These are phyloP conservation scores for Jackrogersella minutella DNA, from an alignment of 495 filamentous ascomycete genomes.

Conservation along the genomic window DNA sequence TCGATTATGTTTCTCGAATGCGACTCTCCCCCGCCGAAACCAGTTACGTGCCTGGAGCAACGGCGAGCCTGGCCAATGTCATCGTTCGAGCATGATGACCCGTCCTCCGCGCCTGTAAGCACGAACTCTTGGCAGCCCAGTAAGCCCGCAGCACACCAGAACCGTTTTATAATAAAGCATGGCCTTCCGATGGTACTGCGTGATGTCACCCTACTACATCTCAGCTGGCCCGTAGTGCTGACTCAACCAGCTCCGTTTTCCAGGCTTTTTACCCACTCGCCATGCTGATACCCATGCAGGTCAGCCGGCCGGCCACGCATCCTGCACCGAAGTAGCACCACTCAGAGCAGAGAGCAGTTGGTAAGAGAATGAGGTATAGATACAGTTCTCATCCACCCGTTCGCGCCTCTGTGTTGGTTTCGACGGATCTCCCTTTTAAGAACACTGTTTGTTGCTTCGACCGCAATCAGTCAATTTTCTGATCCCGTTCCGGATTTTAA, in stretches of 20 bases:
- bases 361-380: conserved; percentile 23
- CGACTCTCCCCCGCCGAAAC: conserved; percentile 14
- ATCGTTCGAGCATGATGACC: conserved; percentile 14
- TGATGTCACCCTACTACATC: conserved; percentile 33
- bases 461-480: conserved; percentile 12
- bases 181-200: conserved; percentile 20
- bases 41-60: conserved; percentile 11
- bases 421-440: conserved; percentile 7
- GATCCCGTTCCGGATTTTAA: conserved; percentile 6
- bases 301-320: conserved; percentile 29
- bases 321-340: conserved; percentile 7
- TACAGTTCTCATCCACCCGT: conserved; percentile 36
- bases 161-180: conserved; percentile 30
- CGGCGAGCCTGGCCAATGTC: conserved; percentile 21
- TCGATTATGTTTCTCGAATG: conserved; percentile 15
- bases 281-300: conserved; percentile 32
- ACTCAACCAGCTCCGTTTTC: conserved; percentile 21
- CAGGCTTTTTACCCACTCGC: conserved; percentile 19
- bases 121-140: conserved; percentile 28
- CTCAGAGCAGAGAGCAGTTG: not conserved
- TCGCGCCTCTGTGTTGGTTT: conserved; percentile 24
- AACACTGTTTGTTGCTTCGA: conserved; percentile 8
- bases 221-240: conserved; percentile 37
- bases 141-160: conserved; percentile 16
- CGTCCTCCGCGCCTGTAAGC: conserved; percentile 12